phyloP scores from a whole-genome alignment of 768 basidiomycete genomes.

The Kondoa malvinella region DNA sequence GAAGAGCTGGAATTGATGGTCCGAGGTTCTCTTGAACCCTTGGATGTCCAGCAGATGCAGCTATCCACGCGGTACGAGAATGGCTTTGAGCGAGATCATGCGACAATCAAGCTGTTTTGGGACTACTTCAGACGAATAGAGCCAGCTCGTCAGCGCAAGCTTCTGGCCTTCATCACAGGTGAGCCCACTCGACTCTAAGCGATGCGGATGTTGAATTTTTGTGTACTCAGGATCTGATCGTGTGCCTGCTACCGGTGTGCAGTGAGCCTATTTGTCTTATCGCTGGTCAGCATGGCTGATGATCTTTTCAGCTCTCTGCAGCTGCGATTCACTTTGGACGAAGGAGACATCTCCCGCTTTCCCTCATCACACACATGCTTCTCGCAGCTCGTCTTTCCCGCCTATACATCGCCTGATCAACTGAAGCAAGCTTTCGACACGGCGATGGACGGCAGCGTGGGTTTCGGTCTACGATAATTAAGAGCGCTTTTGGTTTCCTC shows the following conservation, averaged over 20 bases:
- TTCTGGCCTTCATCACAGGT: slow-evolving; percentile 26
- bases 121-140: slow-evolving; percentile 4
- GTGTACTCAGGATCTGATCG: neutral
- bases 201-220: neutral
- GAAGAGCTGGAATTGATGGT: slow-evolving; percentile 28
- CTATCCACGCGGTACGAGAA: slow-evolving; percentile 21
- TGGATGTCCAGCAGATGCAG: slow-evolving; percentile 23
- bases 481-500: neutral
- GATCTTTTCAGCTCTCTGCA: neutral
- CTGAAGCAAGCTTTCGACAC: neutral
- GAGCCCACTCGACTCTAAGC: neutral
- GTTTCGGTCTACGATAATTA: neutral
- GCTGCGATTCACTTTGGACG: neutral
- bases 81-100: slow-evolving; percentile 10
- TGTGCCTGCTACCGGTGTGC: neutral
- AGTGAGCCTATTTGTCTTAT: neutral
- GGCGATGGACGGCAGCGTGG: neutral
- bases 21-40: slow-evolving; percentile 20
- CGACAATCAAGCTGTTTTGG: slow-evolving; percentile 20
- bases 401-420: neutral
- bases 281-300: neutral
- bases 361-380: neutral
- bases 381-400: neutral
- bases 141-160: slow-evolving; percentile 9
- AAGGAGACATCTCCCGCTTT: neutral